Base-by-base conservation (phyloP, 2,329 filamentous ascomycete species). In the Ophiocordyceps camponoti-saundersi region DNA sequence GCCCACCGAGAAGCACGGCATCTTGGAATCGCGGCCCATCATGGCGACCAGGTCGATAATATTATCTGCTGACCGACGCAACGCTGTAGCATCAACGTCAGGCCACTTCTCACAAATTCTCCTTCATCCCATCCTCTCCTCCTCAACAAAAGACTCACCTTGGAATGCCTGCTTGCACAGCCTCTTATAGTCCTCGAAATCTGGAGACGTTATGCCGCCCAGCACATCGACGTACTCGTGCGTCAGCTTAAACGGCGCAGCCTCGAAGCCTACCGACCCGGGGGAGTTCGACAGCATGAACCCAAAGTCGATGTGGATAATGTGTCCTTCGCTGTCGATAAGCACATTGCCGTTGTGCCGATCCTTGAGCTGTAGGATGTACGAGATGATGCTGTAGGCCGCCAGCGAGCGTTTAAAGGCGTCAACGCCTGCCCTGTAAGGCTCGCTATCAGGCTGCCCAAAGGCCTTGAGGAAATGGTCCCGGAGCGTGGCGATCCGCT, bases 241-340 rank as follows among this genome's bases (percentile, higher is more conserved):
- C 1, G 85, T 89, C 23, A 92, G 69, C 66, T 92, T 92, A 65
- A 92, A 92, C 1, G 85, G 85, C 5, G 85, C 85, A 15, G 85
- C 85, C 64, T 92, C 85, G 56, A 92, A 92, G 2, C 84, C 85
- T 58, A 92, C 85, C 10, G 80, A 83, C 0, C 85, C 85, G 0
- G 85, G 85, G 1, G 84, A 88, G 61, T 92, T 92, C 44, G 83
- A 89, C 32, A 92, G 70, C 83, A 92, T 90, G 61, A 92, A 92
- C 47, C 85, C 85, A 61, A 92, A 92, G 62, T 92, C 85, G 50
- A 92, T 92, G 59, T 92, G 85, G 50, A 92, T 80, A 48, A 90
- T 88, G 59, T 92, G 85, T 11, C 85, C 85, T 60, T 86, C 81
- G 56, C 84, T 87, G 61, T 90, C 85, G 56, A 92, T 83, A 49